Conservation (phyloP, 176 grass and related monocot species). For the Cenchrus fungigraminus region DNA sequence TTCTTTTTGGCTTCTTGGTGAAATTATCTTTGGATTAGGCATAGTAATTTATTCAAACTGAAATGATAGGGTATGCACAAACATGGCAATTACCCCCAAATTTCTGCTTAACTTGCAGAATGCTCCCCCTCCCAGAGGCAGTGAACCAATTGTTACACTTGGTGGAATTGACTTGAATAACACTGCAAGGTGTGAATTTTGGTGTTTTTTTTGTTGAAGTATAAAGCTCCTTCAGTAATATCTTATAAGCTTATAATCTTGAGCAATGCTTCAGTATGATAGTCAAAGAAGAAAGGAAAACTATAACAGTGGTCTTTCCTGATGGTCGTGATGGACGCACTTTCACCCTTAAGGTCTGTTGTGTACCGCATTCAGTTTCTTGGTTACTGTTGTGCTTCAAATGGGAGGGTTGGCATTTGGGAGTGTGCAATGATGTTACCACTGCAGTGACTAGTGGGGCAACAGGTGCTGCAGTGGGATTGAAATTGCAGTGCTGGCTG, state of each 20-base stretch:
- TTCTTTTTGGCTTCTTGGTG: slow-evolving; percentile 23
- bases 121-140: slow-evolving; percentile 63
- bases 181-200: slow-evolving; percentile 78
- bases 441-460: slow-evolving; percentile 20
- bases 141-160: slow-evolving; percentile 74
- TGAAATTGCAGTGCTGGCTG: not conserved
- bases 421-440: slow-evolving; percentile 11
- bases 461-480: not conserved
- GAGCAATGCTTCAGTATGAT: slow-evolving; percentile 71
- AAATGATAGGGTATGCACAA: slow-evolving; percentile 22
- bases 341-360: slow-evolving; percentile 82
- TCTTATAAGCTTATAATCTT: slow-evolving; percentile 34
- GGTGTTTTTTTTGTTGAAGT: slow-evolving; percentile 24
- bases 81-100: slow-evolving; percentile 22
- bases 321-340: slow-evolving; percentile 81
- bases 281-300: slow-evolving; percentile 88
- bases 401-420: slow-evolving; percentile 17
- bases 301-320: slow-evolving; percentile 82
- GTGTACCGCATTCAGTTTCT: slow-evolving; percentile 23
- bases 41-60: not conserved
- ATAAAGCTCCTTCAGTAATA: slow-evolving; percentile 16
- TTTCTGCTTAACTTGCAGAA: slow-evolving; percentile 65
- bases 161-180: slow-evolving; percentile 92
- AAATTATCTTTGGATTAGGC: slow-evolving; percentile 14
- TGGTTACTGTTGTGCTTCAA: not conserved